Evolutionary conservation across 306 rosid species (phyloP).

Genomic region (Rubus parviflorus): DNA sequence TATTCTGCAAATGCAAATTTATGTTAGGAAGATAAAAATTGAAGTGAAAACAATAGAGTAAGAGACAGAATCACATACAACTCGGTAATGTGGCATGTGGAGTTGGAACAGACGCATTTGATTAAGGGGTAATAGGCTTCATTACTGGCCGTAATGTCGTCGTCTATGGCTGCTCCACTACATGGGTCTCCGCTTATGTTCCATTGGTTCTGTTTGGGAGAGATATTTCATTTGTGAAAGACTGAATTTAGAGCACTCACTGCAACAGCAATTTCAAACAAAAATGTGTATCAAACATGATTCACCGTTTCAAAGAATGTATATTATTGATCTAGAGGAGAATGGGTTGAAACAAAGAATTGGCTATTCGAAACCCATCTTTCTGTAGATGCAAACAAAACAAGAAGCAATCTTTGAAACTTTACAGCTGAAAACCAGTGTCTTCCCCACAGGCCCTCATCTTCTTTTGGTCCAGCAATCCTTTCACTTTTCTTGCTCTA

Average conservation of each 20-base stretch:
- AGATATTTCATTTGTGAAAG: constrained; percentile 48
- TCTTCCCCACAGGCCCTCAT: too few relatives aligned
- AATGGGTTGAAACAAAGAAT: too few relatives aligned
- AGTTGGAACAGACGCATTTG: constrained; percentile 57
- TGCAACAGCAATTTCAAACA: constrained; percentile 26
- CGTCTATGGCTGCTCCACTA: constrained; percentile 56
- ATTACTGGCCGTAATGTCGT: constrained; percentile 7
- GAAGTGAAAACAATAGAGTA: constrained; percentile 10
- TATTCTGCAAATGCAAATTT: constrained; percentile 41
- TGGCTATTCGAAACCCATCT: too few relatives aligned
- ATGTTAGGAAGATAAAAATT: neutral
- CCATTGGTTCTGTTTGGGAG: constrained; percentile 40
- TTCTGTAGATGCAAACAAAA: too few relatives aligned
- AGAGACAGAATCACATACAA: constrained; percentile 32
- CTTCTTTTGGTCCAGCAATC: too few relatives aligned
- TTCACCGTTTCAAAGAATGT: too few relatives aligned
- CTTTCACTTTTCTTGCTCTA: too few relatives aligned
- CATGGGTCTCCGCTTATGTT: constrained; percentile 68
- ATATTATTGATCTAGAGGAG: too few relatives aligned
- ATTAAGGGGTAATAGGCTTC: constrained; percentile 42
- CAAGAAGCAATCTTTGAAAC: too few relatives aligned
- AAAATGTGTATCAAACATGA: too few relatives aligned
- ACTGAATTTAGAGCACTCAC: constrained; percentile 62
- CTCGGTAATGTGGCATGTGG: constrained; percentile 55
- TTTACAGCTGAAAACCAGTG: too few relatives aligned